These are phyloP conservation scores for Arthrobotrys pseudoclavata DNA, from an alignment of 2,329 filamentous ascomycete genomes.

Conservation along the genomic window DNA sequence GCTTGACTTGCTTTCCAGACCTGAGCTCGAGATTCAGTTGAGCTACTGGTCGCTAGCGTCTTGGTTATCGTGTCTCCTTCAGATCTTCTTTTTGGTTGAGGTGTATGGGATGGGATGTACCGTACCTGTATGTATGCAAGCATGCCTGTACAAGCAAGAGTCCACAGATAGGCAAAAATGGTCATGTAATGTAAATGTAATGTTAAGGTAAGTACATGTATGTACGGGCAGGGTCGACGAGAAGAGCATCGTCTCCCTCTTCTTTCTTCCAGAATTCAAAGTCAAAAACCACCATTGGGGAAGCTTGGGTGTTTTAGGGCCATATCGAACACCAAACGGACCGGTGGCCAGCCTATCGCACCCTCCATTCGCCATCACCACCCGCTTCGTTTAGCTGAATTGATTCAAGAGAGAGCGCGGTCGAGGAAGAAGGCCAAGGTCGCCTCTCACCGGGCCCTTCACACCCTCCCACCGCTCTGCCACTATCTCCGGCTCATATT, in stretches of 20 bases:
- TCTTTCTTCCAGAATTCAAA: neutral
- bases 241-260: constrained; percentile 15
- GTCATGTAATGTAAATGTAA: constrained; percentile 27
- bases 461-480: constrained; percentile 19
- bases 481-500: constrained; percentile 56
- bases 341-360: constrained; percentile 44
- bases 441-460: constrained; percentile 22
- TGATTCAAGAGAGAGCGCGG: neutral
- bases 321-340: constrained; percentile 37
- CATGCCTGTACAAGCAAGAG: constrained; percentile 31
- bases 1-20: constrained; percentile 16
- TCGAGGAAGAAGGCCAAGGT: neutral
- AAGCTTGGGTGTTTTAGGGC: neutral
- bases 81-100: constrained; percentile 18
- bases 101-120: constrained; percentile 5
- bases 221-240: constrained; percentile 18
- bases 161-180: constrained; percentile 29
- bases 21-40: constrained; percentile 23
- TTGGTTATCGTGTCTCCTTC: constrained; percentile 12
- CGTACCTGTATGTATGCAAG: constrained; percentile 7
- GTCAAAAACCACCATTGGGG: no score
- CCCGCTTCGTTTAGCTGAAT: constrained; percentile 36
- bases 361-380: constrained; percentile 45
- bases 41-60: constrained; percentile 18
- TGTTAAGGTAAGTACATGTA: constrained; percentile 2